phyloP scores from a whole-genome alignment of 2,329 filamentous ascomycete genomes.

The Hypoxylon sp. region DNA sequence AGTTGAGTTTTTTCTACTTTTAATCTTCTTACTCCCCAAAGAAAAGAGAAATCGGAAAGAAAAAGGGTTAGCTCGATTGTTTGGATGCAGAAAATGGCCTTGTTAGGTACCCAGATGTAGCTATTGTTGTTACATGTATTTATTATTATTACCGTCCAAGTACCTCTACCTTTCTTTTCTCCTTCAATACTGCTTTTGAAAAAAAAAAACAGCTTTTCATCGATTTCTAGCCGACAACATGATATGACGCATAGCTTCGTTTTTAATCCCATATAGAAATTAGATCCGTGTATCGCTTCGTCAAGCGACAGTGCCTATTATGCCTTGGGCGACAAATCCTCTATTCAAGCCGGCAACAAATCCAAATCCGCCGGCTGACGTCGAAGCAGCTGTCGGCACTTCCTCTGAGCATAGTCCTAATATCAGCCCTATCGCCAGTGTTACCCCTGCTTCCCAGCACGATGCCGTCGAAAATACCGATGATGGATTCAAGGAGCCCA shows the following conservation, averaged over 20 bases:
- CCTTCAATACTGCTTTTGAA: slow-evolving; percentile 8
- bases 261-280: background rate
- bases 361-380: slow-evolving; percentile 22
- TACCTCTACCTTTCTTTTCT: slow-evolving; percentile 2
- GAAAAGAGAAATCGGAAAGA: background rate
- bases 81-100: slow-evolving; percentile 21
- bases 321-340: slow-evolving; percentile 43
- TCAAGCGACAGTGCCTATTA: slow-evolving; percentile 19
- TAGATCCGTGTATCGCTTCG: background rate
- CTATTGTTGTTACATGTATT: background rate
- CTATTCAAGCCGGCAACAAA: slow-evolving; percentile 29
- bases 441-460: too few species aligned
- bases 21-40: slow-evolving; percentile 10
- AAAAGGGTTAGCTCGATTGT: slow-evolving; percentile 16
- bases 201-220: slow-evolving; percentile 1
- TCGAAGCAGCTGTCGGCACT: slow-evolving; percentile 25
- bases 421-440: slow-evolving; percentile 13
- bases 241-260: slow-evolving; percentile 22
- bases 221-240: slow-evolving; percentile 16
- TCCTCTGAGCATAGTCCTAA: slow-evolving; percentile 1
- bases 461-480: slow-evolving; percentile 11
- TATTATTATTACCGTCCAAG: background rate
- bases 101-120: background rate
- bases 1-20: slow-evolving; percentile 13
- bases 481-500: slow-evolving; percentile 47